Evolutionary conservation across 1,284 basidiomycete species (phyloP).

Genomic region (Phellopilus nigrolimitatus): DNA sequence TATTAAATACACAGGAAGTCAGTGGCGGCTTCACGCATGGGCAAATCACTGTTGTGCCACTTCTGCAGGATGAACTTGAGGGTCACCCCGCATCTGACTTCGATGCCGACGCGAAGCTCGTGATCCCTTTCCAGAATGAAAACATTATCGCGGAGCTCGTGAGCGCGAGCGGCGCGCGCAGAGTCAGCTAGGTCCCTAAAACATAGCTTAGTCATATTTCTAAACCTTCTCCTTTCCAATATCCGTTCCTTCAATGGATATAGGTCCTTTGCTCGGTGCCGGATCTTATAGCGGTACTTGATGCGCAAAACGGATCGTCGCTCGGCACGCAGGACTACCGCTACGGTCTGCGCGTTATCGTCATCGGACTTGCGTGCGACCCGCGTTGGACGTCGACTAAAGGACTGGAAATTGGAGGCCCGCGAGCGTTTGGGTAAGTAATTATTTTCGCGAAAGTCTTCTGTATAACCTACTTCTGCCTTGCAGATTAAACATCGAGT

Average conservation of each 20-base stretch:
- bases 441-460: neutral
- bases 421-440: constrained; percentile 26
- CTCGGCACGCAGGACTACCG: constrained; percentile 46
- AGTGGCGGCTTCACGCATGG: constrained; percentile 48
- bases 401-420: constrained; percentile 50
- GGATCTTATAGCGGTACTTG: constrained; percentile 53
- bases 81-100: constrained; percentile 23
- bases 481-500: constrained; percentile 24
- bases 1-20: constrained; percentile 27
- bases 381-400: constrained; percentile 53
- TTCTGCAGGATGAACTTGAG: constrained; percentile 45
- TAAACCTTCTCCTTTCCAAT: neutral
- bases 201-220: neutral
- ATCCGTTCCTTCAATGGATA: neutral
- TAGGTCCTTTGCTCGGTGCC: constrained; percentile 46
- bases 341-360: constrained; percentile 52
- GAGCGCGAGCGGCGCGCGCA: constrained; percentile 31
- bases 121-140: constrained; percentile 57
- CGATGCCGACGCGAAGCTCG: constrained; percentile 21
- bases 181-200: constrained; percentile 20
- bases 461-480: neutral
- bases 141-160: constrained; percentile 45
- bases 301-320: constrained; percentile 48
- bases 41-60: constrained; percentile 40
- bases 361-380: constrained; percentile 51